Base-by-base conservation (phyloP, 83 land plant genomes). In the Picea abies region DNA sequence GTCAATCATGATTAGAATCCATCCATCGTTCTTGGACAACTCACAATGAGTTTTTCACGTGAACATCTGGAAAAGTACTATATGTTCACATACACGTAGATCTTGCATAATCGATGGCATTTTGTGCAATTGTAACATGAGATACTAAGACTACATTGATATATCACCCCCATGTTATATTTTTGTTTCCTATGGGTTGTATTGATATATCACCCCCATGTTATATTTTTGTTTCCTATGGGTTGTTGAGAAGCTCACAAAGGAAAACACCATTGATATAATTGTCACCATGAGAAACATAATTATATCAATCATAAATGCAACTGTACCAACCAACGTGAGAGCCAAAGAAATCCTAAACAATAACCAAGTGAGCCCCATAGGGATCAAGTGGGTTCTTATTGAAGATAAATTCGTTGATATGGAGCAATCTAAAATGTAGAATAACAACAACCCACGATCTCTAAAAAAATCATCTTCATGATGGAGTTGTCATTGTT, bases 21-120 rank as follows among this genome's bases (percentile, higher is more conserved):
- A 86, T 86, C 60, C 71, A 96, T 16, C 94, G 87, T 79, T 97
- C 99, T 89, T 93, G 90, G 22, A 96, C 99, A 7, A 98, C 99
- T 84, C 99, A 98, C 49, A 97, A 84, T 4, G 99, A 97, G 83
- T 97, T 97, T 83, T 97, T 97, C 1, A 97, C 90, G 44, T 92
- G 83, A 41, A 95, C 90, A 49, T 95, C 94, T 68, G 99, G 99
- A n/a, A 96, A 94, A 89, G 87, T 90, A 22, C 99, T 96, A 86
- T 97, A 97, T 35, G 97, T 92, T 3, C 96, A 86, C 78, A 90
- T 83, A 65, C 99, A 97, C 52, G 93, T 84, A 41, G 89, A 68
- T 29, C 99, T 93, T 12, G 99, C 99, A 87, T 95, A 95, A 65
- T 97, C 98, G 83, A 93, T 89, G 23, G 98, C 98, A 88, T 85